phyloP scores from a whole-genome alignment of 176 grass and related monocot genomes.

The Hsuehochloa calcarea region DNA sequence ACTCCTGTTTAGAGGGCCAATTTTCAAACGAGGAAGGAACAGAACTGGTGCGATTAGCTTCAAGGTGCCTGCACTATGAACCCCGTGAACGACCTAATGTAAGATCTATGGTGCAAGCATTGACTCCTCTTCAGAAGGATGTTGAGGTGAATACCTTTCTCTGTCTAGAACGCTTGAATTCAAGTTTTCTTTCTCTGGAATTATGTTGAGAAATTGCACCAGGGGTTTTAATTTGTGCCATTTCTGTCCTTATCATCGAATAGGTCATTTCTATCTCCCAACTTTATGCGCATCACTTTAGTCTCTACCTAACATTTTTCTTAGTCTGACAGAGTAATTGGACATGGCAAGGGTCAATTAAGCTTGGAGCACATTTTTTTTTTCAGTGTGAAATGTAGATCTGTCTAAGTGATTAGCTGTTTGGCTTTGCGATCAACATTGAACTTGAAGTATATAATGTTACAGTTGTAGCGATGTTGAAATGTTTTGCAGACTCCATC shows the following conservation, averaged over 20 bases:
- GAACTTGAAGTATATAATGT: slow-evolving; percentile 6
- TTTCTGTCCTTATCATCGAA: slow-evolving; percentile 16
- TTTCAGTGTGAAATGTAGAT: background rate
- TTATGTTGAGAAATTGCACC: background rate
- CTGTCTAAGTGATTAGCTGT: background rate
- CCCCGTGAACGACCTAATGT: slow-evolving; percentile 91
- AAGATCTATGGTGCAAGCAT: slow-evolving; percentile 77
- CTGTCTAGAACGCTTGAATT: slow-evolving; percentile 1
- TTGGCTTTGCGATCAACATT: background rate
- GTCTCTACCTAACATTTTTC: background rate
- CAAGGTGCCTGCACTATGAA: slow-evolving; percentile 96
- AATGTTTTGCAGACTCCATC: slow-evolving; percentile 74
- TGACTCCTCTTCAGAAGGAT: slow-evolving; percentile 85
- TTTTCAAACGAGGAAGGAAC: slow-evolving; percentile 97
- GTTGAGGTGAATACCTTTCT: slow-evolving; percentile 59
- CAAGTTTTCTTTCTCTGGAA: background rate
- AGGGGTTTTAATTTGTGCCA: slow-evolving; percentile 4
- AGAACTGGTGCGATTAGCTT: slow-evolving; percentile 93
- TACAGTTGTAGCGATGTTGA: slow-evolving; percentile 6
- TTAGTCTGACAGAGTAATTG: background rate
- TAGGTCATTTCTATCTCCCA: background rate
- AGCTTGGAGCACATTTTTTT: background rate
- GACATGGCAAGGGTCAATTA: background rate
- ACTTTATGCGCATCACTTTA: background rate
- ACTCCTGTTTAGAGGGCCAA: slow-evolving; percentile 95